Evolutionary conservation across 768 basidiomycete genomes (phyloP).

Genomic region (Boletus rubropictus): DNA sequence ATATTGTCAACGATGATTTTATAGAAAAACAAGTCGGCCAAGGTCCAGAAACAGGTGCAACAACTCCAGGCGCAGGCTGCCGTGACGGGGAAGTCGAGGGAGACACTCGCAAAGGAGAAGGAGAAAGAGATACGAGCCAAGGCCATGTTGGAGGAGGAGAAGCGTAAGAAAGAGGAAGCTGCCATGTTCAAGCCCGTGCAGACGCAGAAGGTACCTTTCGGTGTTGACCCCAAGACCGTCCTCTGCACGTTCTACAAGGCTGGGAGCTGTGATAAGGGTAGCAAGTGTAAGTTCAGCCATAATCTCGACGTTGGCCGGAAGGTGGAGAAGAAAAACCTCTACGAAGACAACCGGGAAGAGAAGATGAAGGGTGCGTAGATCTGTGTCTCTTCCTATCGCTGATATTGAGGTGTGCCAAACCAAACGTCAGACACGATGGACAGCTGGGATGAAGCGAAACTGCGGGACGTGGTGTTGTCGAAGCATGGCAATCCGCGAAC

Average conservation of each 20-base stretch:
- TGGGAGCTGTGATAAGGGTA: slow-evolving; percentile 89
- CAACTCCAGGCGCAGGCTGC: slow-evolving; percentile 74
- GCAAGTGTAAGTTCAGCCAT: slow-evolving; percentile 96
- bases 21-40: slow-evolving; percentile 92
- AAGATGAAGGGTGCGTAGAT: slow-evolving; percentile 57
- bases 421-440: slow-evolving; percentile 86
- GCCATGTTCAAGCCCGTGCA: slow-evolving; percentile 77
- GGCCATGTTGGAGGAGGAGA: slow-evolving; percentile 73
- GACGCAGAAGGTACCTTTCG: slow-evolving; percentile 84
- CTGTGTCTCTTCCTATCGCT: not conserved
- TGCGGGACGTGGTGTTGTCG: slow-evolving; percentile 78
- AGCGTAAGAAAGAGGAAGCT: slow-evolving; percentile 79
- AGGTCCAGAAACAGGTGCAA: slow-evolving; percentile 82
- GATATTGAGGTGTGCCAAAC: not conserved
- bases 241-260: slow-evolving; percentile 91
- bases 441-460: slow-evolving; percentile 93
- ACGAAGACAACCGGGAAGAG: slow-evolving; percentile 82
- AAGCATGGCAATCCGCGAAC: slow-evolving; percentile 89
- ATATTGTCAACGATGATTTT: slow-evolving; percentile 5
- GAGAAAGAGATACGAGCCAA: slow-evolving; percentile 76
- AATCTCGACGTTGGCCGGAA: slow-evolving; percentile 84
- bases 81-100: slow-evolving; percentile 73
- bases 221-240: slow-evolving; percentile 93
- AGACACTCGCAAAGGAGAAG: slow-evolving; percentile 75
- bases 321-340: slow-evolving; percentile 93